Conservation (phyloP, 1,139 yeast genomes). For the Diutina catenulata region DNA sequence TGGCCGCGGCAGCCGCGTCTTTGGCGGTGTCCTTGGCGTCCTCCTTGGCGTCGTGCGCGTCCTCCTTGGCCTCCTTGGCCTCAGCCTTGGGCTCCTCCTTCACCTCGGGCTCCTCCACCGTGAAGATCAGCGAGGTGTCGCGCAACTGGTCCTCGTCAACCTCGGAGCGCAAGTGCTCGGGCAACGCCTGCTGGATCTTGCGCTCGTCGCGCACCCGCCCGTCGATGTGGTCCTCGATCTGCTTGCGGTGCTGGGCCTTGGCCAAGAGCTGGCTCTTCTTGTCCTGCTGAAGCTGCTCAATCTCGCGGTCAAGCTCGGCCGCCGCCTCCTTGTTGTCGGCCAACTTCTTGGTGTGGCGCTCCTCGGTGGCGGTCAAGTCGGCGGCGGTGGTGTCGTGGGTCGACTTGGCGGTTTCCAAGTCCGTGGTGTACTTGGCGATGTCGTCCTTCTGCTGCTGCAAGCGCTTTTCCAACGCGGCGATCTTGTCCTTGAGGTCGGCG, state of each 20-base stretch:
- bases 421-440: conserved; percentile 17
- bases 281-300: conserved; percentile 11
- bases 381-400: not conserved
- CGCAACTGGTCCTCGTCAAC: conserved; percentile 28
- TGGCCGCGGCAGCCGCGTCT: conserved; percentile 6
- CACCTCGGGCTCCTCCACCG: conserved; percentile 2
- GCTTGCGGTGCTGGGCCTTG: conserved; percentile 14
- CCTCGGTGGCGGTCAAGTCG: conserved; percentile 7
- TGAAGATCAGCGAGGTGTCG: conserved; percentile 12
- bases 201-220: conserved; percentile 30
- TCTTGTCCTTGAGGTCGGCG: conserved; percentile 22
- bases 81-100: conserved; percentile 1
- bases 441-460: conserved; percentile 26
- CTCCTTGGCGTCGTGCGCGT: not conserved
- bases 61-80: conserved; percentile 6
- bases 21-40: conserved; percentile 4
- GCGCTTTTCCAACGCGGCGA: conserved; percentile 25
- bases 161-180: conserved; percentile 38
- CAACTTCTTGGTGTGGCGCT: conserved; percentile 5
- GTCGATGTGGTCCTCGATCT: conserved; percentile 18
- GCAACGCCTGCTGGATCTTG: conserved; percentile 36
- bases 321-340: not conserved
- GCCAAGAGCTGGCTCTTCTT: conserved; percentile 10
- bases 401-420: conserved; percentile 1
- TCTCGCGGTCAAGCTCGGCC: not conserved